These are phyloP conservation scores for Bimuria novae-zelandiae DNA, from an alignment of 2,329 filamentous ascomycete genomes.

Conservation along the genomic window DNA sequence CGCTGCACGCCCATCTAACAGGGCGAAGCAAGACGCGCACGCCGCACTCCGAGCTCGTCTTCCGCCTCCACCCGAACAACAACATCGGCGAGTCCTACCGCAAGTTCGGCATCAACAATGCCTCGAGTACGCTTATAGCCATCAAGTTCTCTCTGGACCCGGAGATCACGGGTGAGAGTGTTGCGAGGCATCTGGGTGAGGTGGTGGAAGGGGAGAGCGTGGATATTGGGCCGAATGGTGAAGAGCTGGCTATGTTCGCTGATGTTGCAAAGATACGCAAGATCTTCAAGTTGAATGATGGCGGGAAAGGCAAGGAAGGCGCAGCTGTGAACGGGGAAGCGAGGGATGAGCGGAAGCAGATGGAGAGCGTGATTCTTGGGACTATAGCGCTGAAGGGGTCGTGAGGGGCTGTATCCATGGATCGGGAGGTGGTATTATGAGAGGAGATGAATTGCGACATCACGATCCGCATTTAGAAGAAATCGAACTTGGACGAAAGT, in stretches of 20 bases:
- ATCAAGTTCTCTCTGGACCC: constrained; percentile 69
- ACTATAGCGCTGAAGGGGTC: constrained; percentile 76
- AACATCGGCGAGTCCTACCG: constrained; percentile 94
- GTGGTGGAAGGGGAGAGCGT: constrained; percentile 34
- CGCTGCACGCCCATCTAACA: constrained; percentile 68
- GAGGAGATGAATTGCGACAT: not conserved
- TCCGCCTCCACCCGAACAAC: constrained; percentile 77
- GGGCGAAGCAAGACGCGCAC: constrained; percentile 75
- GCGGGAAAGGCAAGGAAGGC: constrained; percentile 48
- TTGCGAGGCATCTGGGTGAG: constrained; percentile 29
- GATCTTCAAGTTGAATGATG: constrained; percentile 78
- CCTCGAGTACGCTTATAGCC: constrained; percentile 73
- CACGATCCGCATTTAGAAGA: not conserved
- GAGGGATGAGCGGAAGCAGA: constrained; percentile 55
- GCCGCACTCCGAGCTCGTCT: constrained; percentile 86
- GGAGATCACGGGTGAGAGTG: constrained; percentile 28
- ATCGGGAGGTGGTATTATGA: no score
- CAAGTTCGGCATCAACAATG: constrained; percentile 77
- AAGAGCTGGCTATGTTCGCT: constrained; percentile 57
- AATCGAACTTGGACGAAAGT: no score
- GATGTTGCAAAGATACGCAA: constrained; percentile 71
- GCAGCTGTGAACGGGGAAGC: constrained; percentile 35
- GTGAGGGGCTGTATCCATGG: no score
- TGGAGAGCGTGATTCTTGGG: constrained; percentile 73
- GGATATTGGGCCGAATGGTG: constrained; percentile 21